Evolutionary conservation across 805 yeast species (phyloP).

Genomic region (Candida suzukii): DNA sequence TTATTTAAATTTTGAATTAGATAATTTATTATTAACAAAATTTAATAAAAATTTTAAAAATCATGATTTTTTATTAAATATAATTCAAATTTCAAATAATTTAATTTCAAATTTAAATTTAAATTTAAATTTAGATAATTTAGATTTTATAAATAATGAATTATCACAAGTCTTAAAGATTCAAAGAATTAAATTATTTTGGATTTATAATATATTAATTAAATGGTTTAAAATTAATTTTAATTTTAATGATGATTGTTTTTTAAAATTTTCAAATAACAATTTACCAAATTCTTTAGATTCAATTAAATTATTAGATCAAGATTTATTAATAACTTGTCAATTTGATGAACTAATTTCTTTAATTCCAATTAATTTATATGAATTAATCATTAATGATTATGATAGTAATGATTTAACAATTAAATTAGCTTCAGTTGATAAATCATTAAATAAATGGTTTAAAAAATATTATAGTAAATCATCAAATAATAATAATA

Average conservation of each 20-base stretch:
- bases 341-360: conserved; percentile 25
- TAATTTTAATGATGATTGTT: conserved; percentile 9
- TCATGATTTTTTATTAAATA: conserved; percentile 32
- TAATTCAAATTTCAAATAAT: conserved; percentile 32
- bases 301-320: conserved; percentile 25
- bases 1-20: conserved; percentile 32
- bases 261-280: too few species aligned
- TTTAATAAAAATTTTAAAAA: conserved; percentile 31
- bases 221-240: conserved; percentile 22
- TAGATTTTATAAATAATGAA: conserved; percentile 5
- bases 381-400: conserved; percentile 12
- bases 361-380: conserved; percentile 23
- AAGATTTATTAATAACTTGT: conserved; percentile 26
- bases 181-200: conserved; percentile 33
- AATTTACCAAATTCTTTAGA: conserved; percentile 23
- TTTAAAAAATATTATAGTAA: conserved; percentile 3
- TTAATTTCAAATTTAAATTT: conserved; percentile 41
- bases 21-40: conserved; percentile 8
- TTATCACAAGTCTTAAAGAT: conserved; percentile 15
- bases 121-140: conserved; percentile 10
- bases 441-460: conserved; percentile 22
- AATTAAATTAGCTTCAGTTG: conserved; percentile 7
- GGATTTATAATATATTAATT: conserved; percentile 33
- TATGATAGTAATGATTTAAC: conserved; percentile 2
- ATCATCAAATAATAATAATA: conserved; percentile 3